Conservation (phyloP, 2,329 filamentous ascomycete genomes). For the Bipolaris oryzae region DNA sequence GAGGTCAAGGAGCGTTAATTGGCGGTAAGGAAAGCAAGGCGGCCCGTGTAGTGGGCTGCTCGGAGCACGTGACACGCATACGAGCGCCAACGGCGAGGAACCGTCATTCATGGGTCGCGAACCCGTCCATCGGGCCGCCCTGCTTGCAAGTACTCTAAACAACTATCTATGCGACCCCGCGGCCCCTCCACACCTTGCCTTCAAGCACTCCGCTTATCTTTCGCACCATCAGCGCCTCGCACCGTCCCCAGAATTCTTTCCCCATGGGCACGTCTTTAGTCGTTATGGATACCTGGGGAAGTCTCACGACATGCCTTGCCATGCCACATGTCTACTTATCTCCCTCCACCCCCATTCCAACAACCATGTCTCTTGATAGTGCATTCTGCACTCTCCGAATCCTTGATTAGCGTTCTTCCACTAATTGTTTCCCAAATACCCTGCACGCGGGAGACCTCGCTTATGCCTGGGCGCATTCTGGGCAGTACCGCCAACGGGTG, state of each 20-base stretch:
- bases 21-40: constrained; percentile 11
- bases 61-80: constrained; percentile 1
- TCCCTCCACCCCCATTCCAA: background rate
- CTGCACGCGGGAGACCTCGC: constrained; percentile 10
- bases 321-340: background rate
- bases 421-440: background rate
- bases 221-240: constrained; percentile 11
- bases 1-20: constrained; percentile 11
- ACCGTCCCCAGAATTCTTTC: constrained; percentile 7
- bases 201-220: constrained; percentile 5
- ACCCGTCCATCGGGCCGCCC: background rate
- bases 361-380: constrained; percentile 2
- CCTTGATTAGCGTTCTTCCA: constrained; percentile 7
- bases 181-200: constrained; percentile 4
- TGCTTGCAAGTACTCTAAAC: no score
- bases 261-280: constrained; percentile 7
- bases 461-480: constrained; percentile 10
- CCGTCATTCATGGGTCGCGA: background rate
- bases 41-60: background rate
- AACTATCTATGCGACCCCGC: background rate
- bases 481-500: constrained; percentile 7
- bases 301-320: constrained; percentile 1
- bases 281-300: constrained; percentile 8
- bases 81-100: constrained; percentile 4
- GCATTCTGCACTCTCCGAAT: constrained; percentile 4